These are phyloP conservation scores for Conoideocrella luteorostrata DNA, from an alignment of 2,329 filamentous ascomycete species.

Conservation along the genomic window DNA sequence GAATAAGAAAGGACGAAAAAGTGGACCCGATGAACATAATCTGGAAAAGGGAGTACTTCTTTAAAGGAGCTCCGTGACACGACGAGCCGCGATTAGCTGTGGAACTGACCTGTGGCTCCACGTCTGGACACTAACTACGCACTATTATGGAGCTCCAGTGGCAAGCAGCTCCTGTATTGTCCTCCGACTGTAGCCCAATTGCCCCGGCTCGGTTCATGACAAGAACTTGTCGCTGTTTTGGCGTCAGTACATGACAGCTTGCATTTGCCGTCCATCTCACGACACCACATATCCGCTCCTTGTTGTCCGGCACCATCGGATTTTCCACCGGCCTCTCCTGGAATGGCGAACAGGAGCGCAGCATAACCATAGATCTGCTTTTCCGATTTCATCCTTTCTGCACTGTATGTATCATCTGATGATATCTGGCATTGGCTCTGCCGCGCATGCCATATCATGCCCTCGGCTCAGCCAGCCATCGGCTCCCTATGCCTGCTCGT, in stretches of 20 bases:
- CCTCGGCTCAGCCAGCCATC: neutral
- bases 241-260: constrained; percentile 10
- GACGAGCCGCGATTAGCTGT: neutral
- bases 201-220: neutral
- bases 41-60: neutral
- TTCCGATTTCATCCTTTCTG: constrained; percentile 14
- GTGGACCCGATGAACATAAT: too few species aligned
- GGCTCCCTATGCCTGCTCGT: too few species aligned
- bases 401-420: neutral
- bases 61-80: neutral
- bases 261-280: constrained; percentile 13
- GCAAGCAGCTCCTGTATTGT: too few species aligned
- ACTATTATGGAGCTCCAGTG: too few species aligned
- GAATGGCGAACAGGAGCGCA: constrained; percentile 14
- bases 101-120: constrained; percentile 1
- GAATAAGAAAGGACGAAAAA: too few species aligned
- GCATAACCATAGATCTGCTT: constrained; percentile 12
- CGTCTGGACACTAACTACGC: neutral
- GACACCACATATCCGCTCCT: constrained; percentile 5
- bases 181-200: neutral
- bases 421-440: neutral
- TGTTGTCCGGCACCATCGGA: neutral
- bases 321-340: constrained; percentile 3
- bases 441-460: too few species aligned
- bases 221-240: neutral